A percentile compares a stretch with the other conserved stretches of the same genome.
These are phyloP conservation scores for Nitzschia sp. DNA, from an alignment of 108 stramenopile genomes.

Conservation along the genomic window DNA sequence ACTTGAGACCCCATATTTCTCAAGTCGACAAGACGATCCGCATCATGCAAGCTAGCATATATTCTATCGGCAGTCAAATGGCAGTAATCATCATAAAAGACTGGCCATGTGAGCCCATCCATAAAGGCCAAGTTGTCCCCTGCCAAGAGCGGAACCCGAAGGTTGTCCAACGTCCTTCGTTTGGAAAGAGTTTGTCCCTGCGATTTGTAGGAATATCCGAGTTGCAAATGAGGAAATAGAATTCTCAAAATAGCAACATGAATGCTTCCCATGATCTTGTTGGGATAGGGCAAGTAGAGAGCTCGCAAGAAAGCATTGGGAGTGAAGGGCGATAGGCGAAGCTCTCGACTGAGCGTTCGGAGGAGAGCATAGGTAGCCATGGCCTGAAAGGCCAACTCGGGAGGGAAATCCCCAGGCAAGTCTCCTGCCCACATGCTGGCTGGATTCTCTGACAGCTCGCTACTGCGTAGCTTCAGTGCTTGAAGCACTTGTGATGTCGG, in stretches of 20 bases:
- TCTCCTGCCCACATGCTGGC: slow-evolving; percentile 14
- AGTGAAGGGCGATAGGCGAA: slow-evolving; percentile 76
- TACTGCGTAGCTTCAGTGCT: background rate
- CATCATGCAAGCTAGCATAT: slow-evolving; percentile 36
- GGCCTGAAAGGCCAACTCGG: slow-evolving; percentile 52
- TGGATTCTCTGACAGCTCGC: background rate
- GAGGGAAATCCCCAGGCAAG: slow-evolving; percentile 49
- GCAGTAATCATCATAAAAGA: slow-evolving; percentile 81
- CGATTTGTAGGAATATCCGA: slow-evolving; percentile 59
- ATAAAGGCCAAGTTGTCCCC: slow-evolving; percentile 77
- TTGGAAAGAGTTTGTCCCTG: slow-evolving; percentile 28
- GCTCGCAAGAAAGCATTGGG: slow-evolving; percentile 70
- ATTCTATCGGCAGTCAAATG: slow-evolving; percentile 64
- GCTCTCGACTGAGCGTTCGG: slow-evolving; percentile 62
- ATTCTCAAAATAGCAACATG: slow-evolving; percentile 68
- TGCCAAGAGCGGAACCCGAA: slow-evolving; percentile 46
- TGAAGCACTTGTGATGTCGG: background rate
- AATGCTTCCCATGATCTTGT: slow-evolving; percentile 62
- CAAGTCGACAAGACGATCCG: slow-evolving; percentile 30
- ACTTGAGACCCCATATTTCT: slow-evolving; percentile 27
- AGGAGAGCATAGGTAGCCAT: slow-evolving; percentile 71
- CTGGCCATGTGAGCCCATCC: slow-evolving; percentile 74
- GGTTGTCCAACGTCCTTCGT: slow-evolving; percentile 37
- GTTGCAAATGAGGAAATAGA: slow-evolving; percentile 44
- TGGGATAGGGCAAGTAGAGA: slow-evolving; percentile 64